A percentile compares a stretch with the other conserved stretches of the same genome.
Evolutionary conservation across 1,284 basidiomycete species (phyloP).

Genomic region (Heterobasidion occidentale): DNA sequence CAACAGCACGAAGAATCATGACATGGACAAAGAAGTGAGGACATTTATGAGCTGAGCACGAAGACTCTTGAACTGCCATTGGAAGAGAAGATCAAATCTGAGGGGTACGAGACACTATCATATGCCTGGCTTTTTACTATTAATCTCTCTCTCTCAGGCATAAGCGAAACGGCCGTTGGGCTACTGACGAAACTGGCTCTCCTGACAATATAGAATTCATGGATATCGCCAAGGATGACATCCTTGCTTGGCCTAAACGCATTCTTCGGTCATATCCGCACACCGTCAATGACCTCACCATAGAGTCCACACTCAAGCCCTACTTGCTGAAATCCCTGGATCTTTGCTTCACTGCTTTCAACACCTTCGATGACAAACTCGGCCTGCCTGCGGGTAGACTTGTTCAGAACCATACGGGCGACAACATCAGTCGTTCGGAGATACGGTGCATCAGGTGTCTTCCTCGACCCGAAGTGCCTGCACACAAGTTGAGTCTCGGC

Average conservation of each 20-base stretch:
- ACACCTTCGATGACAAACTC: constrained; percentile 22
- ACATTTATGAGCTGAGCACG: constrained; percentile 54
- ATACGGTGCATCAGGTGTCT: constrained; percentile 28
- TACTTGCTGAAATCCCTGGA: constrained; percentile 26
- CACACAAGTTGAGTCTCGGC: constrained; percentile 21
- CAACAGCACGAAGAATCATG: too few species aligned
- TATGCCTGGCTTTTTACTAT: constrained; percentile 48
- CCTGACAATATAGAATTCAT: constrained; percentile 26
- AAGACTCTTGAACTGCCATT: constrained; percentile 50
- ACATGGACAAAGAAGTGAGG: constrained; percentile 9
- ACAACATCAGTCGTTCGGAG: constrained; percentile 29
- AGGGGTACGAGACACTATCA: constrained; percentile 54
- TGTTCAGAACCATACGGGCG: constrained; percentile 17
- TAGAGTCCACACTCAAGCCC: constrained; percentile 22
- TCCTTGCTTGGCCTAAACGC: constrained; percentile 20
- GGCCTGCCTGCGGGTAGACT: constrained; percentile 24
- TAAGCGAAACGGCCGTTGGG: constrained; percentile 53
- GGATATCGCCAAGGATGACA: constrained; percentile 25
- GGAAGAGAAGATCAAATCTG: constrained; percentile 56
- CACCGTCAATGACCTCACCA: constrained; percentile 26
- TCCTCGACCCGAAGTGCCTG: constrained; percentile 10
- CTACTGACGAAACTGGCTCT: constrained; percentile 25
- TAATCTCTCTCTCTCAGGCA: constrained; percentile 36
- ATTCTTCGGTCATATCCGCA: constrained; percentile 25
- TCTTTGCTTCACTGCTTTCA: constrained; percentile 24